Base-by-base conservation (phyloP, 768 basidiomycete genomes). In the Chalciporus chontae region DNA sequence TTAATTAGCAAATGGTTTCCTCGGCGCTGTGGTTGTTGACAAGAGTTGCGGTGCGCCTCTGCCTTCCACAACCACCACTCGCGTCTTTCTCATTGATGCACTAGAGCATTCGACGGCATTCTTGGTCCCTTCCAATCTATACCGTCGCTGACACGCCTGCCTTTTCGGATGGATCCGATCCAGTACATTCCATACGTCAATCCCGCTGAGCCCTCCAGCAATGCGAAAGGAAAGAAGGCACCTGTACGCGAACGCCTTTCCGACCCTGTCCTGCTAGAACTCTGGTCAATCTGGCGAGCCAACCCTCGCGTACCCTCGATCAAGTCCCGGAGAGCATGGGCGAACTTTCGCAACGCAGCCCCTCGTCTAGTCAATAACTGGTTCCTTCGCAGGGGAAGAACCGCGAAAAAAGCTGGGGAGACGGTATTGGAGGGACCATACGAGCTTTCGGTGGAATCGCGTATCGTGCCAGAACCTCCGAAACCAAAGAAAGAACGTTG, bases 291-390 rank as follows among this genome's bases (percentile, higher is more conserved):
- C 36, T 67, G 68, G 65, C 57, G 29, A 36, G 43, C 51, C 8
- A 43, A 69, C 45, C 64, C 56, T 8, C 66, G 68, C 36, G 54
- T 67, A 3, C 66, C 65, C 26, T 59, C 68, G 3, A 8, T 66
- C 29, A 49, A 44, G 23, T 67, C 68, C n/a, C 48, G 65, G 39
- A 58, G 50, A 31, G 52, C 48, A 21, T 67, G 65, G 65, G 65
- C 65, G 0, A 50, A 51, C 38, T 61, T 58, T 8, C 65, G 55
- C 43, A 38, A 52, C 24, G 56, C 56, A 36, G 53, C 26, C 27
- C 54, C 59, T 23, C 53, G 47, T 13, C 50, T 61, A 8, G 58
- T 67, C 10, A 51, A 51, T 15, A n/a, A 8, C n/a, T 67, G 65
- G 65, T 67, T 67, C 53, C 23, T 44, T n/a, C 50, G 60, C 46